These are phyloP conservation scores for Sporothrix schenckii DNA, from an alignment of 2,329 filamentous ascomycete genomes.

Conservation along the genomic window DNA sequence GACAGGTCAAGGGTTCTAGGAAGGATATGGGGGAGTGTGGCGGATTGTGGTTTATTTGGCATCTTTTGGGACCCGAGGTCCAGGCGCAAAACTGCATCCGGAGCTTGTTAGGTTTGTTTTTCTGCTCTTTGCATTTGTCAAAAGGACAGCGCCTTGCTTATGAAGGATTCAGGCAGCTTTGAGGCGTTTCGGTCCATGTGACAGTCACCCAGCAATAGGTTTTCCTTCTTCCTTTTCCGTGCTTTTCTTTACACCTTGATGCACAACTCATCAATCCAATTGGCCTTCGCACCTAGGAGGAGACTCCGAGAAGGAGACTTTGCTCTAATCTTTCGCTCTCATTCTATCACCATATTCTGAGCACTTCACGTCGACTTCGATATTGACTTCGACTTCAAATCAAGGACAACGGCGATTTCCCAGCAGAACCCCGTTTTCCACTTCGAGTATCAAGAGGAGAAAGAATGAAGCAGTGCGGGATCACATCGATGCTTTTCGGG, in stretches of 20 bases:
- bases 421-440: no score
- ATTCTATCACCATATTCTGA: background rate
- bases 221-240: background rate
- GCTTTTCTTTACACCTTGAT: background rate
- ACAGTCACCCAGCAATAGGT: background rate
- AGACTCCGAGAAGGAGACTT: background rate
- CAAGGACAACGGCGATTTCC: background rate
- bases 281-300: background rate
- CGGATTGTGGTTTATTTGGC: background rate
- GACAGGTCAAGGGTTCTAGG: background rate
- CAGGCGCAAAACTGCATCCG: background rate
- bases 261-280: background rate
- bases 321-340: background rate
- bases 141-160: background rate
- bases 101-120: background rate
- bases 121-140: background rate
- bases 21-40: background rate
- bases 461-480: background rate
- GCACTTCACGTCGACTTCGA: background rate
- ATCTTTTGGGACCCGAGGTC: background rate
- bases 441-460: background rate
- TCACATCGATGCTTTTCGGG: background rate
- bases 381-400: background rate
- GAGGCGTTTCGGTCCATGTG: background rate
- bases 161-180: background rate